Conservation (phyloP, 768 basidiomycete genomes). For the Trametopsis cervina region DNA sequence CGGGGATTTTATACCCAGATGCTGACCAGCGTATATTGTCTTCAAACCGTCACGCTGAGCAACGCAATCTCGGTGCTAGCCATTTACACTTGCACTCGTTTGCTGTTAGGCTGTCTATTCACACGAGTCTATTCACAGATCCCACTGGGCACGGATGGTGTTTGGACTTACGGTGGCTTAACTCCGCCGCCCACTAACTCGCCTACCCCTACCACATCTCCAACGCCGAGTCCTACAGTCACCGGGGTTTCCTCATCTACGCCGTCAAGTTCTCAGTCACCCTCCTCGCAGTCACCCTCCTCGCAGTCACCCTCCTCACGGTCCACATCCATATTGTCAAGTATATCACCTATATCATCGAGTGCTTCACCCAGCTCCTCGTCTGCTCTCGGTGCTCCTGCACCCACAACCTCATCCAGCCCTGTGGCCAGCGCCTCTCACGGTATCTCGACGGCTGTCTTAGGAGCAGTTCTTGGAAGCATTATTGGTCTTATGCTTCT, state of each 20-base stretch:
- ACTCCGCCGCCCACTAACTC: constrained; percentile 39
- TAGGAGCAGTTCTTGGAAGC: constrained; percentile 54
- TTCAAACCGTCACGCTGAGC: too few species aligned
- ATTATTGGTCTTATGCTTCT: constrained; percentile 55
- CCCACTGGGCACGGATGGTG: constrained; percentile 53
- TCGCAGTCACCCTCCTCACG: constrained; percentile 3
- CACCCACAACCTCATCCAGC: constrained; percentile 3
- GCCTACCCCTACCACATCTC: constrained; percentile 11
- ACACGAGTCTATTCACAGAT: too few species aligned
- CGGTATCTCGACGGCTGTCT: constrained; percentile 25
- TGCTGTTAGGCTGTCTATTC: too few species aligned
- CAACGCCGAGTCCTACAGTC: constrained; percentile 17
- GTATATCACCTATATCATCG: neutral
- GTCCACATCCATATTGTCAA: constrained; percentile 4
- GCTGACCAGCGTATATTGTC: too few species aligned
- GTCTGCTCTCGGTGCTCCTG: neutral
- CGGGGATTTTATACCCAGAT: too few species aligned
- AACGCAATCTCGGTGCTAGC: too few species aligned
- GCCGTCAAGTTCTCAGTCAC: constrained; percentile 21
- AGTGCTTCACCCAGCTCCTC: neutral
- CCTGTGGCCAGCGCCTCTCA: constrained; percentile 13
- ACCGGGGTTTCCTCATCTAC: constrained; percentile 18
- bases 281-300: constrained; percentile 21
- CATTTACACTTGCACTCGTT: too few species aligned
- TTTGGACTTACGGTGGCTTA: constrained; percentile 73